Percentiles rank a stretch among this genome's conserved stretches.
Evolutionary conservation across 108 stramenopile genomes (phyloP).

Genomic region (Schizochytrium sp.): DNA sequence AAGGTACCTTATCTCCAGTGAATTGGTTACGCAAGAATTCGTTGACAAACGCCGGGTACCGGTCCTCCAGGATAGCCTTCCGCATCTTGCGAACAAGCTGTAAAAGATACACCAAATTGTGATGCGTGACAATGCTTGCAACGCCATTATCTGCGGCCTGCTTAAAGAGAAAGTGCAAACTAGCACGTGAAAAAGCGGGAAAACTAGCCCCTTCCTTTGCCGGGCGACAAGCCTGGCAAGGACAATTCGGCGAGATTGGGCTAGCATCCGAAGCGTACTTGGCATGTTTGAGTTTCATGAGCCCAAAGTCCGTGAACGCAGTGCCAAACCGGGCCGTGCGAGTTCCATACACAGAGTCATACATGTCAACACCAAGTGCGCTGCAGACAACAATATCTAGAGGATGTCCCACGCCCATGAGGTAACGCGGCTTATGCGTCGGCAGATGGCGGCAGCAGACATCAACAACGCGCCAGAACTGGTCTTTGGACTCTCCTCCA

Average conservation of each 20-base stretch:
- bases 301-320: constrained; percentile 84
- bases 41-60: constrained; percentile 81
- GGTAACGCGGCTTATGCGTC: constrained; percentile 88
- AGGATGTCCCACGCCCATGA: constrained; percentile 99
- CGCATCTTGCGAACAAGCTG: constrained; percentile 86
- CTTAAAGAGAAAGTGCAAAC: constrained; percentile 86
- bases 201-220: constrained; percentile 63
- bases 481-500: constrained; percentile 94
- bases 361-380: constrained; percentile 96
- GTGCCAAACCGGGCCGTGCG: constrained; percentile 96
- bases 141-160: constrained; percentile 77
- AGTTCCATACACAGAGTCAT: constrained; percentile 98
- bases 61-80: constrained; percentile 83
- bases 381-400: constrained; percentile 97
- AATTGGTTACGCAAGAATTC: constrained; percentile 82
- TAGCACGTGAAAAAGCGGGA: constrained; percentile 76
- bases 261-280: constrained; percentile 77
- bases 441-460: constrained; percentile 89
- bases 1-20: constrained; percentile 75
- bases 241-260: constrained; percentile 83
- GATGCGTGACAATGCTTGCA: constrained; percentile 88
- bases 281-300: constrained; percentile 82
- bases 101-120: constrained; percentile 97
- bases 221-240: constrained; percentile 81
- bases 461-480: constrained; percentile 96